Base-by-base conservation (phyloP, 306 rosid genomes). In the Prunus campanulata region DNA sequence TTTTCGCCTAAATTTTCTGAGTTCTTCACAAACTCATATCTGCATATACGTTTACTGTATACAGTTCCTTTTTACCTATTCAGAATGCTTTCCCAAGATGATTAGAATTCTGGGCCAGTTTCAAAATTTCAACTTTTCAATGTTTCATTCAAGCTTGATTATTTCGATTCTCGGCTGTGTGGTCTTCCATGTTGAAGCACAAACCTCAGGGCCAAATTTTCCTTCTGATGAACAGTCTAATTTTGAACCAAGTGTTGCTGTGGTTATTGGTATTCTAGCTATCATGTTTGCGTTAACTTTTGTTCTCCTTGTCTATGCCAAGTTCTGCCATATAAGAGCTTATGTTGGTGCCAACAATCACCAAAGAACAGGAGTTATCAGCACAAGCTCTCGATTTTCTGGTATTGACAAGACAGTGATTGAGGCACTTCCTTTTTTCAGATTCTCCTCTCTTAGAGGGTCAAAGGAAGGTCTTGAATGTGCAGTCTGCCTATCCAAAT, bases 381-480 rank as follows among this genome's bases (percentile, higher is more conserved):
- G 90, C 75, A 76, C 87, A 75, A 92, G 93, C 78, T 83, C 93
- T 19, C 83, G 93, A 51, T 86, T 85, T 67, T 95, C 96, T 0
- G 99, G 99, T 16, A 85, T 96, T 27, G 97, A 92, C 54, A 96
- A 91, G 83, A 85, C 90, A 20, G 88, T 82, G 29, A 85, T 96
- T n/a, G 98, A 96, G 73, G 90, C 99, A 52, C 97, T 96, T 42
- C 99, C 99, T n/a, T 92, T 87, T 85, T 96, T 96, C 63, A 83
- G 87, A 86, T 96, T 96, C 77, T 92, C 98, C 48, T 83, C 93
- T 12, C 90, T 95, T 15, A 90, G 78, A 79, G 99, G 99, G 2
- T 87, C 98, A 29, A 96, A 74, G 49, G 92, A 91, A 72, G 99
- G 98, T 2, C 90, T 96, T 0, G 99, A 96, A 78, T 96, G 99